These are phyloP conservation scores for Amylocarpus encephaloides DNA, from an alignment of 2,329 filamentous ascomycete species.

Conservation along the genomic window DNA sequence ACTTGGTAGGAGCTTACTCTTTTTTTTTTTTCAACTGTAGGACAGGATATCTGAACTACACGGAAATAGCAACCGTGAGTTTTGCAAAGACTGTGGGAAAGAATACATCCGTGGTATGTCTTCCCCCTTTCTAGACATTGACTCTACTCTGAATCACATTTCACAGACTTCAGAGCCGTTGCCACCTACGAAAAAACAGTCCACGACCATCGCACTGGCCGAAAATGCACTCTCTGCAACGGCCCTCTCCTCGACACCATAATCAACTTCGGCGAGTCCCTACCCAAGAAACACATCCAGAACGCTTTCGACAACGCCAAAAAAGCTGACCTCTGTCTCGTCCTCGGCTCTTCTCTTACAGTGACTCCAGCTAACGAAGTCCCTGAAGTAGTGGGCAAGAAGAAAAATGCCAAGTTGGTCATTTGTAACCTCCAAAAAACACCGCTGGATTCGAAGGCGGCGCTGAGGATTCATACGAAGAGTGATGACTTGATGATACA, in stretches of 20 bases:
- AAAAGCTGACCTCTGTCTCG: conserved; percentile 40
- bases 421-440: conserved; percentile 44
- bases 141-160: conserved; percentile 29
- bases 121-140: neutral
- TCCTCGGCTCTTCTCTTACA: conserved; percentile 41
- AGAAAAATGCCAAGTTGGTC: conserved; percentile 30
- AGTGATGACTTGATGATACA: conserved; percentile 36
- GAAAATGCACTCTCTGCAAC: conserved; percentile 37
- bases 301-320: conserved; percentile 34
- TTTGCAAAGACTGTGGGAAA: conserved; percentile 39
- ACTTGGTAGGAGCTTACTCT: neutral
- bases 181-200: conserved; percentile 38
- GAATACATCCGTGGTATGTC: conserved; percentile 38
- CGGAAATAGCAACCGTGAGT: conserved; percentile 42
- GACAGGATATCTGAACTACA: conserved; percentile 41
- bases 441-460: conserved; percentile 33
- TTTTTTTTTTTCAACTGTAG: conserved; percentile 21
- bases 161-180: conserved; percentile 39
- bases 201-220: conserved; percentile 41
- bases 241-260: conserved; percentile 39
- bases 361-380: conserved; percentile 39
- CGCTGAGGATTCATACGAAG: conserved; percentile 33
- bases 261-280: conserved; percentile 39
- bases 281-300: conserved; percentile 31
- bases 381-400: conserved; percentile 33